Conservation (phyloP, 2,329 filamentous ascomycete species). For the Coniochaeta prunicola region DNA sequence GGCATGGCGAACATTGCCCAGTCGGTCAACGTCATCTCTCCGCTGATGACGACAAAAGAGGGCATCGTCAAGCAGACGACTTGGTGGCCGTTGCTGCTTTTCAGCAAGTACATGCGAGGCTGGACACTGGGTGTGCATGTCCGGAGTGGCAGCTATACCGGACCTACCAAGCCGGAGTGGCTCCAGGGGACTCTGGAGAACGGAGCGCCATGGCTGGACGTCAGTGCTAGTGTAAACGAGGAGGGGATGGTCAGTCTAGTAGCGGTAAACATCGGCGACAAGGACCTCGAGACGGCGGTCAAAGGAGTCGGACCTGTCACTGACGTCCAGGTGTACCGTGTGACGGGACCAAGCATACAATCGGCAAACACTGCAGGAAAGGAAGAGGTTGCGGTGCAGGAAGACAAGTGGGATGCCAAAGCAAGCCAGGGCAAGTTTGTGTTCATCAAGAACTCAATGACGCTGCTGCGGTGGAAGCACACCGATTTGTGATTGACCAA, state of each 20-base stretch:
- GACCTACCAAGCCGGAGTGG: constrained; percentile 60
- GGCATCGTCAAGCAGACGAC: constrained; percentile 65
- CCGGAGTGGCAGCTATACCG: constrained; percentile 54
- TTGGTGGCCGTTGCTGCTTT: constrained; percentile 68
- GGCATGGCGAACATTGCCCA: constrained; percentile 78
- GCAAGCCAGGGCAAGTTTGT: constrained; percentile 41
- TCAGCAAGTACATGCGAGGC: constrained; percentile 67
- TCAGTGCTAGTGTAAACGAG: constrained; percentile 51
- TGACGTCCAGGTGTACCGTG: constrained; percentile 53
- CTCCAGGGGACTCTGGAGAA: constrained; percentile 55
- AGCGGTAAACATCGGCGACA: constrained; percentile 66
- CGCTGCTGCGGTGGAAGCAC: constrained; percentile 45
- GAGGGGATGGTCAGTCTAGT: constrained; percentile 58
- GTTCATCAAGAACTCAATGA: constrained; percentile 66
- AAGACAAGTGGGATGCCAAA: constrained; percentile 56
- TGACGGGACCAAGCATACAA: constrained; percentile 49
- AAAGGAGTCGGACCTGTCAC: constrained; percentile 41
- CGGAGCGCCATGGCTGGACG: constrained; percentile 58
- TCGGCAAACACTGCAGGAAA: constrained; percentile 56
- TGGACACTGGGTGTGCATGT: constrained; percentile 61
- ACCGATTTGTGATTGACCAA: neutral
- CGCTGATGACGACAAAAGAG: constrained; percentile 61
- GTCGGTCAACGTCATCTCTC: constrained; percentile 70
- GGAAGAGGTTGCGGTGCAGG: constrained; percentile 40
- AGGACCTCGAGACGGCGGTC: constrained; percentile 52